Conservation (phyloP, 2,329 filamentous ascomycete species). For the Pseudogymnoascus sp. region DNA sequence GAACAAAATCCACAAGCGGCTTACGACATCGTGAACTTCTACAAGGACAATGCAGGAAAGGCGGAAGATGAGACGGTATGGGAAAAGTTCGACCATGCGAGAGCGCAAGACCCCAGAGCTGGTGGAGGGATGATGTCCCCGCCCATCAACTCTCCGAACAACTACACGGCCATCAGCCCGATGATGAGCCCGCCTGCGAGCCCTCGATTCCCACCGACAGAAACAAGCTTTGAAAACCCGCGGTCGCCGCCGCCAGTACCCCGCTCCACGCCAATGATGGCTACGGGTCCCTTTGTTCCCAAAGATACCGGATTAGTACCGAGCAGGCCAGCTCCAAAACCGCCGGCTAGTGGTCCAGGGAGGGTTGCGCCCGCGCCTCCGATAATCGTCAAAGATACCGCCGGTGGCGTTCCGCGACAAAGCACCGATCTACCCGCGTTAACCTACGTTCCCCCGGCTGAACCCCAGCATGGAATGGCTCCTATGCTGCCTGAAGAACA, state of each 20-base stretch:
- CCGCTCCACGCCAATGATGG: conserved; percentile 30
- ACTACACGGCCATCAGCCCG: conserved; percentile 50
- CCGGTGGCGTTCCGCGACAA: conserved; percentile 51
- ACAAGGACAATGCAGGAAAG: conserved; percentile 83
- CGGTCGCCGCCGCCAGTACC: conserved; percentile 87
- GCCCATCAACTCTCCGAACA: conserved; percentile 42
- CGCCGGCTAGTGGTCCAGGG: conserved; percentile 57
- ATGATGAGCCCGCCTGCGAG: conserved; percentile 73
- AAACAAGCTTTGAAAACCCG: conserved; percentile 96
- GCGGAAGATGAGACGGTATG: conserved; percentile 73
- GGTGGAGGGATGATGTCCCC: conserved; percentile 13
- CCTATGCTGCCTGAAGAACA: conserved; percentile 60
- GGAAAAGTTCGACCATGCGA: conserved; percentile 92
- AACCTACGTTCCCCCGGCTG: conserved; percentile 25
- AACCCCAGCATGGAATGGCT: conserved; percentile 18
- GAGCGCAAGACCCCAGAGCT: conserved; percentile 45
- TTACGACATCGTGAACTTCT: conserved; percentile 92
- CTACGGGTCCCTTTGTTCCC: conserved; percentile 29
- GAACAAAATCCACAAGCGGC: conserved; percentile 93
- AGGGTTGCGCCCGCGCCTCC: conserved; percentile 49
- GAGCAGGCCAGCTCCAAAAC: conserved; percentile 75
- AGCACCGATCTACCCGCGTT: conserved; percentile 43
- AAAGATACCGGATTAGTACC: conserved; percentile 60
- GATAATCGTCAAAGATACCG: conserved; percentile 53
- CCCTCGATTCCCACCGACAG: conserved; percentile 79